Evolutionary conservation across 331 rosid species (phyloP).

Genomic region (Saraca asoca): DNA sequence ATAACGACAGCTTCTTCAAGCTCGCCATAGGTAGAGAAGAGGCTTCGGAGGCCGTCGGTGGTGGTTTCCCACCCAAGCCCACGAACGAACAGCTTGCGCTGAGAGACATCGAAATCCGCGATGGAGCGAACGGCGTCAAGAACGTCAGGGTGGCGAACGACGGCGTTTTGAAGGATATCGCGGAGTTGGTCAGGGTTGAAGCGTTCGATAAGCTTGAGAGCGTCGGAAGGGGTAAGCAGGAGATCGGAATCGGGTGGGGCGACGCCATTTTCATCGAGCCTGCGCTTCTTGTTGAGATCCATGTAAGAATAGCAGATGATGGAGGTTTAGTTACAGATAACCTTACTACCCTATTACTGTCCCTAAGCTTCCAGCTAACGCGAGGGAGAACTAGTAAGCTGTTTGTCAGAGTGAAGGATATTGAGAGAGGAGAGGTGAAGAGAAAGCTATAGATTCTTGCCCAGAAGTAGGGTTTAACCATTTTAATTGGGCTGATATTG

Average conservation of each 20-base stretch:
- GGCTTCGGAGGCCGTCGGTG: conserved; percentile 77
- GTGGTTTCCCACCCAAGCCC: conserved; percentile 97
- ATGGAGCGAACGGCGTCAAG: conserved; percentile 67
- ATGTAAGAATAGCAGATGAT: conserved; percentile 28
- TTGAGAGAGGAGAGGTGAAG: no score
- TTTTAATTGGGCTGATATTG: no score
- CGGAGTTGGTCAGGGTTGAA: conserved; percentile 68
- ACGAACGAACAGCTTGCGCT: conserved; percentile 87
- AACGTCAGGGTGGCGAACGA: conserved; percentile 64
- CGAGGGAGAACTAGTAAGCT: no score
- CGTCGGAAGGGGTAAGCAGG: conserved; percentile 60
- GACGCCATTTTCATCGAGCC: conserved; percentile 80
- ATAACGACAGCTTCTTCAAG: conserved; percentile 89
- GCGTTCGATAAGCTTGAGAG: conserved; percentile 73
- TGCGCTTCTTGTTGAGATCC: conserved; percentile 83
- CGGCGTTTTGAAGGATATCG: conserved; percentile 69
- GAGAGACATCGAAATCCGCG: conserved; percentile 69
- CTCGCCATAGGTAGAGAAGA: conserved; percentile 79
- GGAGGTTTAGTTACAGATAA: neutral
- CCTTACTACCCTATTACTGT: no score
- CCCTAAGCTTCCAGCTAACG: no score
- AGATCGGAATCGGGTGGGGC: conserved; percentile 36
- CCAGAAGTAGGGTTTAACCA: no score
- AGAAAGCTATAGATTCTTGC: no score
- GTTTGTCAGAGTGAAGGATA: no score